phyloP scores from a whole-genome alignment of 75 land plant species.

The Sequoiadendron giganteum region DNA sequence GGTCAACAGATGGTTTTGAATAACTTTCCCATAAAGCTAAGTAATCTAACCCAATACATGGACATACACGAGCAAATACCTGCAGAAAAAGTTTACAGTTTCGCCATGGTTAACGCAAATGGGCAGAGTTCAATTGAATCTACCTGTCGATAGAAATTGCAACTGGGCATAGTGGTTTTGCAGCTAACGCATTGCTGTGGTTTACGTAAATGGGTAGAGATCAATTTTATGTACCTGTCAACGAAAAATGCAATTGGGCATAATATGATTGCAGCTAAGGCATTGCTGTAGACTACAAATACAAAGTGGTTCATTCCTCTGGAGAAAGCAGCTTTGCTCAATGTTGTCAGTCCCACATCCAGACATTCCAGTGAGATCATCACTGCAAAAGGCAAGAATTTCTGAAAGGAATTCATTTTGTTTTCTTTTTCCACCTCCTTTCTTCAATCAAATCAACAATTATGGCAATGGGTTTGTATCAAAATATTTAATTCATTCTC shows the following conservation, averaged over 20 bases:
- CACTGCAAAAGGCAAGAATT: slow-evolving; percentile 14
- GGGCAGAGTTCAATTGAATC: neutral
- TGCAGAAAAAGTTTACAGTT: neutral
- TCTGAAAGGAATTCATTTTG: neutral
- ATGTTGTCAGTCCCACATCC: slow-evolving; percentile 23
- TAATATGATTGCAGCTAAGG: slow-evolving; percentile 40
- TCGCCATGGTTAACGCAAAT: neutral
- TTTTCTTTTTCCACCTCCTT: neutral
- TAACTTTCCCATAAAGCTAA: neutral
- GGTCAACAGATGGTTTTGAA: neutral
- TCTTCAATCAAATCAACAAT: neutral
- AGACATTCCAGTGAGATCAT: slow-evolving; percentile 26
- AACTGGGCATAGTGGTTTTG: slow-evolving; percentile 36
- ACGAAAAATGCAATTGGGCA: slow-evolving; percentile 40
- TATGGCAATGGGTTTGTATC: neutral
- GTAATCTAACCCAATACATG: neutral
- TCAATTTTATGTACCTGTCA: slow-evolving; percentile 27
- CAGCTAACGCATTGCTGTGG: slow-evolving; percentile 19
- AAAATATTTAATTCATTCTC: neutral
- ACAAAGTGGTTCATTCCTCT: slow-evolving; percentile 36
- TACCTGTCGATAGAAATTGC: slow-evolving; percentile 42
- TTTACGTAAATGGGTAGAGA: neutral
- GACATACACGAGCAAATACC: neutral
- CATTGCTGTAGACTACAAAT: slow-evolving; percentile 45
- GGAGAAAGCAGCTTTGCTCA: slow-evolving; percentile 42